Conservation (phyloP, 2,329 filamentous ascomycete species). For the Epichloe festucae region DNA sequence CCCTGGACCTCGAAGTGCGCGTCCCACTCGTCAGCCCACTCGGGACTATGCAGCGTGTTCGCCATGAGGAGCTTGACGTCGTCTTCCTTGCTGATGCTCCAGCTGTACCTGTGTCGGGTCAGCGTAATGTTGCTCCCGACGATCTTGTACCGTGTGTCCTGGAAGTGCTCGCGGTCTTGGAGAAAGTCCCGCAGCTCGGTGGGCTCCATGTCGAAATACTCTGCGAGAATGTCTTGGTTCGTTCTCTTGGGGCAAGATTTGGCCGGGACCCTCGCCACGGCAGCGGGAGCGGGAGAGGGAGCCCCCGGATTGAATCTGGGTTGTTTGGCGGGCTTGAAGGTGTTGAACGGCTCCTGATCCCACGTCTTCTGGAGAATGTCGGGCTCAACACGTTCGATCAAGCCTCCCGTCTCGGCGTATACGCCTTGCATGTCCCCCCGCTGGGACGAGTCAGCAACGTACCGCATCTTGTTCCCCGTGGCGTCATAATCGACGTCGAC, state of each 20-base stretch:
- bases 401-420: not conserved
- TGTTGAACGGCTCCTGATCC: not conserved
- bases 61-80: constrained; percentile 11
- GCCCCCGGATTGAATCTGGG: too few species aligned
- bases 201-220: constrained; percentile 5
- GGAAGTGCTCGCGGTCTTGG: constrained; percentile 1
- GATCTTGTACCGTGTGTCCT: constrained; percentile 6
- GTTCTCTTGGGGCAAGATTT: not conserved
- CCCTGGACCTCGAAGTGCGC: constrained; percentile 10
- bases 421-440: not conserved
- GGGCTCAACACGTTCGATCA: not conserved
- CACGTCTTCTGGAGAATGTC: not conserved
- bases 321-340: not conserved
- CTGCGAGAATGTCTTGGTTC: constrained; percentile 1
- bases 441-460: not conserved
- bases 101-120: constrained; percentile 8
- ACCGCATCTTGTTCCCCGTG: not conserved
- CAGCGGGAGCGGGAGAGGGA: not conserved
- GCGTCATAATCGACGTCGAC: not conserved
- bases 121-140: constrained; percentile 9
- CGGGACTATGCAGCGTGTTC: constrained; percentile 10
- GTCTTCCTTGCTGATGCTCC: constrained; percentile 7
- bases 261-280: not conserved
- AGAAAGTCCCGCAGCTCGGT: constrained; percentile 6
- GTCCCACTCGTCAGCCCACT: constrained; percentile 13